A percentile compares a stretch with the other conserved stretches of the same genome.
phyloP scores from a whole-genome alignment of 768 basidiomycete species.

The Trametes sanguinea region DNA sequence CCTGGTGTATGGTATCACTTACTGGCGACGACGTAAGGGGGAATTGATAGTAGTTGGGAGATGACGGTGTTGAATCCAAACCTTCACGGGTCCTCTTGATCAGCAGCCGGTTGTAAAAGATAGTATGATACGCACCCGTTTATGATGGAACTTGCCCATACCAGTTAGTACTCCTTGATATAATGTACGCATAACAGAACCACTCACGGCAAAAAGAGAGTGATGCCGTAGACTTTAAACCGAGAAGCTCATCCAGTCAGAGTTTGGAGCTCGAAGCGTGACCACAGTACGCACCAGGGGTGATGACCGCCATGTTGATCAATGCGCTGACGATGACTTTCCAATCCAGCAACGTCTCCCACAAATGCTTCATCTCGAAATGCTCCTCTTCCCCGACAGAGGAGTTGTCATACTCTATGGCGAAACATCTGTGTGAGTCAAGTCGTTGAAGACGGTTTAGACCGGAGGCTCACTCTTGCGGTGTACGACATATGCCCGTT shows the following conservation, averaged over 20 bases:
- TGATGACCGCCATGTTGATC: constrained; percentile 57
- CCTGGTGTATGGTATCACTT: constrained; percentile 24
- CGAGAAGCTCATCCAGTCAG: not conserved
- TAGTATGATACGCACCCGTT: constrained; percentile 36
- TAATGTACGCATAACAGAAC: not conserved
- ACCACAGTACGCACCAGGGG: constrained; percentile 51
- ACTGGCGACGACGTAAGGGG: constrained; percentile 66
- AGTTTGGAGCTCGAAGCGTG: no score
- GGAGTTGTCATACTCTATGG: constrained; percentile 53
- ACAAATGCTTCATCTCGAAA: constrained; percentile 54
- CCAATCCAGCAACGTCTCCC: constrained; percentile 61
- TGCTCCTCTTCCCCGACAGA: constrained; percentile 62
- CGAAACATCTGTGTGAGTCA: not conserved
- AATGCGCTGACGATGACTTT: constrained; percentile 47
- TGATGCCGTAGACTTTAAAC: constrained; percentile 61
- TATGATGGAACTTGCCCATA: not conserved
- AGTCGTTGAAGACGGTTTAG: no score
- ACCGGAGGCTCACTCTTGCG: not conserved
- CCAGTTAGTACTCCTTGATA: not conserved
- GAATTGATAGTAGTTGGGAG: constrained; percentile 65
- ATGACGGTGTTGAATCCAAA: constrained; percentile 59
- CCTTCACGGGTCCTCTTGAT: constrained; percentile 39
- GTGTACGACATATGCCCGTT: constrained; percentile 47
- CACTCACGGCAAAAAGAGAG: constrained; percentile 66
- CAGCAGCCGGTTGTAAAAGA: constrained; percentile 28